Evolutionary conservation across 768 basidiomycete genomes (phyloP), one percentile per base, ranked within the genome.

Genomic region (Russula brevipes): DNA sequence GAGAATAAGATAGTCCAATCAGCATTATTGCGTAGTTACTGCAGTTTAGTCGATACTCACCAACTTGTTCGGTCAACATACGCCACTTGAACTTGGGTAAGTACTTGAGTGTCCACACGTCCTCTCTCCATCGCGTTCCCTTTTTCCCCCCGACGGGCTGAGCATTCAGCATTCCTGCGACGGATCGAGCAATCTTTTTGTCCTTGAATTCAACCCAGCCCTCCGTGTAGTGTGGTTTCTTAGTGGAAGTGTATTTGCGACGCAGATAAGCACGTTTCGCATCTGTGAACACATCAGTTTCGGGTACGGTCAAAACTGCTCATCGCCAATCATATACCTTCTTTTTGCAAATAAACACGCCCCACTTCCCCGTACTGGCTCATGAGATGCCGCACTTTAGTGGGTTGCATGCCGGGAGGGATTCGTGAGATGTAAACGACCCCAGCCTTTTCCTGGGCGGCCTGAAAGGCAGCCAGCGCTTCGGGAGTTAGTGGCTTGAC

Each of bases 91-190:
- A 99, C 70, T 86, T 89, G 9, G 95, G 95, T 61, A 99, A 78
- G 73, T 99, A 99, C 72, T 96, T 96, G 94, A 98, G 96, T 60
- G 97, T 98, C 97, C 97, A 99, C 8, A 99, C 86, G 68, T 99
- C 97, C 71, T 98, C 96, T 72, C 92, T 80, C 91, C 93, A 98
- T 61, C 92, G 80, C 2, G 85, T 82, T 5, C 89, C 88, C 73
- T 93, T 94, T 78, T 93, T 95, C 2, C 93, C 94, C 35, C 96
- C 97, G 63, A 99, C 94, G 1, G 93, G 83, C 70, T 94, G 87
- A 1, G 95, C 97, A 72, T 99, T 99, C 67, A 99, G 78, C 92
- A 98, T 93, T 60, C 85, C 91, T 8, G 96, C 96, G 9, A 95
- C 88, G 44, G 85, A 86, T 19, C 94, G 84, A 0, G 94, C 97